These are phyloP conservation scores for Brasenia schreberi DNA, from an alignment of 164 flowering plant genomes.

Conservation along the genomic window DNA sequence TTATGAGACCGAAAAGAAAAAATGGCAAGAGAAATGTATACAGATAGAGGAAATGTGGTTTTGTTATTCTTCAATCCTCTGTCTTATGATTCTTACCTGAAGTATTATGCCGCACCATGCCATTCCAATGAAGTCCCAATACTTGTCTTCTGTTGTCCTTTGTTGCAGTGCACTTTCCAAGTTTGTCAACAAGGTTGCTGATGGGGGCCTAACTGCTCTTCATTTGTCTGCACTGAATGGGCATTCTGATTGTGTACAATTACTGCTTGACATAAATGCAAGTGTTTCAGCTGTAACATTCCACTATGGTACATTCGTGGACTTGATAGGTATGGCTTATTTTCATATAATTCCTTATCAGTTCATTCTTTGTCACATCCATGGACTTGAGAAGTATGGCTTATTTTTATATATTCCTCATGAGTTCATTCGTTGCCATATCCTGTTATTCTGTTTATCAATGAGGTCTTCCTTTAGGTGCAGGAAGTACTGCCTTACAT, in stretches of 20 bases:
- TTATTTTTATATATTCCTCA: slow-evolving; percentile 1
- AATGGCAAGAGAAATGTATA: no score
- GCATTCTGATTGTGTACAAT: slow-evolving; percentile 79
- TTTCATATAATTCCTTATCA: neutral
- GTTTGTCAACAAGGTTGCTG: slow-evolving; percentile 89
- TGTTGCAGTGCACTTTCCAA: slow-evolving; percentile 68
- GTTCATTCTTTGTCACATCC: neutral
- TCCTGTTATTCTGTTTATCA: neutral
- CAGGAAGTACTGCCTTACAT: slow-evolving; percentile 96
- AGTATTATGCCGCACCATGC: neutral
- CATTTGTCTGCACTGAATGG: slow-evolving; percentile 98
- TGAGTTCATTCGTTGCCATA: neutral
- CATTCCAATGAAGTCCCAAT: neutral
- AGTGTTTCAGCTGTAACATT: slow-evolving; percentile 75
- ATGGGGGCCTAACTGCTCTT: slow-evolving; percentile 92
- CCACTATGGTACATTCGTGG: slow-evolving; percentile 87
- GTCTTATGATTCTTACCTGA: no score
- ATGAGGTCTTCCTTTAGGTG: slow-evolving; percentile 33
- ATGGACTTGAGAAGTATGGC: neutral
- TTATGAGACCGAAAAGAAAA: no score
- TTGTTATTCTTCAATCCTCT: no score
- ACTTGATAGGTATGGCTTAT: slow-evolving; percentile 65
- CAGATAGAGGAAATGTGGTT: no score
- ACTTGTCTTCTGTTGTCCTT: neutral
- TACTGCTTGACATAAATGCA: slow-evolving; percentile 73